phyloP scores from a whole-genome alignment of 2,329 filamentous ascomycete genomes.

The Aspergillus sp. region DNA sequence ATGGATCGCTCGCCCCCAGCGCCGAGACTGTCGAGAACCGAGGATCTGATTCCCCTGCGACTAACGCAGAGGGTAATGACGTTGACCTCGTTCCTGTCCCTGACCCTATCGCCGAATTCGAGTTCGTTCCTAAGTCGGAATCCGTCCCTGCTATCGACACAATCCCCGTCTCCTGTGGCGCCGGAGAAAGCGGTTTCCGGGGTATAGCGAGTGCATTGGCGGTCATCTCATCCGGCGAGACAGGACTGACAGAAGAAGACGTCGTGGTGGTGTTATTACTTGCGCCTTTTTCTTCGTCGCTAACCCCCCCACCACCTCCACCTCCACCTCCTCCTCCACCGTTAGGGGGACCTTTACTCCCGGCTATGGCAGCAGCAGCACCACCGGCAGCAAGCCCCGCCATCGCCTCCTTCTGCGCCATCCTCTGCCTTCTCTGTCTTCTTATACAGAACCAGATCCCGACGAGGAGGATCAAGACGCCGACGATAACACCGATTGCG shows the following conservation, averaged over 20 bases:
- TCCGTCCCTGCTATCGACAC: not conserved
- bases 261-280: not conserved
- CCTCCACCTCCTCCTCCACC: no score
- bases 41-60: constrained; percentile 5
- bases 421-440: constrained; percentile 10
- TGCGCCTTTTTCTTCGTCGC: not conserved
- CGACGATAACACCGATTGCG: constrained; percentile 40
- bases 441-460: constrained; percentile 20
- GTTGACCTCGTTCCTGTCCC: not conserved
- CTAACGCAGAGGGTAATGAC: constrained; percentile 7
- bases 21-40: not conserved
- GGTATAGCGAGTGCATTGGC: not conserved
- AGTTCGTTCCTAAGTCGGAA: no score
- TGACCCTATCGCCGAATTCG: not conserved
- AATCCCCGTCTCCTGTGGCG: not conserved
- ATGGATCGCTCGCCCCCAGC: not conserved
- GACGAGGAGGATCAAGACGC: constrained; percentile 25
- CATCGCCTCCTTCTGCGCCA: not conserved
- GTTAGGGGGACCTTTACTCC: not conserved
- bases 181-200: constrained; percentile 15
- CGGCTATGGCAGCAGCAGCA: not conserved
- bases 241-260: not conserved
- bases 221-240: not conserved
- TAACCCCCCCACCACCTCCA: not conserved
- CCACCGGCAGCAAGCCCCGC: not conserved